Evolutionary conservation across 805 yeast genomes (phyloP).

Genomic region (Candida corydali): DNA sequence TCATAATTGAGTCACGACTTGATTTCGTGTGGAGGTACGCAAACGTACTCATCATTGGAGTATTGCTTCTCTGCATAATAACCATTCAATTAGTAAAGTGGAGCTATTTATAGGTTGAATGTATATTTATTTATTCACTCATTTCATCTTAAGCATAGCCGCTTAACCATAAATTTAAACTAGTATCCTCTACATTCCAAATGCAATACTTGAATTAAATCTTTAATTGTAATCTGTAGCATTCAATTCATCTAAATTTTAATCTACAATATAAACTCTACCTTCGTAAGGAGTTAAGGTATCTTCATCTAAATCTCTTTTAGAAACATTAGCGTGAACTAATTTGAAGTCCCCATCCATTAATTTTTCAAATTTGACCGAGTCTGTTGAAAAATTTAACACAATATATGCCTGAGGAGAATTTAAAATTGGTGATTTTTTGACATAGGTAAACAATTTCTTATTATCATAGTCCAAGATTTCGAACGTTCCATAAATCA

Average conservation of each 20-base stretch:
- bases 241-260: no score
- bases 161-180: no score
- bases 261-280: conserved; percentile 28
- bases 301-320: conserved; percentile 16
- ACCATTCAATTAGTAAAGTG: conserved; percentile 3
- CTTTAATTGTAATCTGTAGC: no score
- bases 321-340: conserved; percentile 23
- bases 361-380: conserved; percentile 24
- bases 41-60: neutral
- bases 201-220: no score
- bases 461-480: conserved; percentile 41
- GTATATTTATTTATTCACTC: neutral
- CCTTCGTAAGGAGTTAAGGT: conserved; percentile 43
- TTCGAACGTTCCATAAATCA: conserved; percentile 43
- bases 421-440: conserved; percentile 1
- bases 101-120: neutral
- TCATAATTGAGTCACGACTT: no score
- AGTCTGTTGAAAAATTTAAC: conserved; percentile 39
- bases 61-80: neutral
- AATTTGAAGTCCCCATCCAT: conserved; percentile 27
- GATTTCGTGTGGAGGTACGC: neutral
- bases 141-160: no score
- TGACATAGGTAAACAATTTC: conserved; percentile 39
- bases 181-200: no score
- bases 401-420: conserved; percentile 35